phyloP scores from a whole-genome alignment of 2,329 filamentous ascomycete genomes.

The Aspergillus sp. region DNA sequence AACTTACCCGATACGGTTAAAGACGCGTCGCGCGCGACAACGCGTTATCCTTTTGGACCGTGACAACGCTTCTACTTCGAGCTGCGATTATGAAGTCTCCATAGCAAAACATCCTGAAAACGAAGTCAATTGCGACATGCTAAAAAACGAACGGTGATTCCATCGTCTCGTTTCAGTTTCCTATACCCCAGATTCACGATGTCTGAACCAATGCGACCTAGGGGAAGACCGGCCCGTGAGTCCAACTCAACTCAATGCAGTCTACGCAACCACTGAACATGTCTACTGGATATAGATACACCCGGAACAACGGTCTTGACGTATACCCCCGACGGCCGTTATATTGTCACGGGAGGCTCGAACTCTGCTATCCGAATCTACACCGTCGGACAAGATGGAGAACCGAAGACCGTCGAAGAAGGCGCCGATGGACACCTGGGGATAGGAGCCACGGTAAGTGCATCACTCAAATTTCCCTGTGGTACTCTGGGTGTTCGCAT shows the following conservation, averaged over 20 bases:
- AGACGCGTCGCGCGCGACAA: conserved; percentile 3
- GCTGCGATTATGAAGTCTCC: not conserved
- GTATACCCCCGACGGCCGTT: conserved; percentile 85
- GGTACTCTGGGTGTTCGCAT: not conserved
- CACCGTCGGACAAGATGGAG: conserved; percentile 85
- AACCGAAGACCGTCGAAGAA: conserved; percentile 89
- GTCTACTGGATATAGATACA: conserved; percentile 57
- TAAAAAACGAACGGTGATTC: conserved; percentile 4
- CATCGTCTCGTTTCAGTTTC: conserved; percentile 5
- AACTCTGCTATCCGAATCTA: conserved; percentile 95
- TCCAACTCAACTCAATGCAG: conserved; percentile 5
- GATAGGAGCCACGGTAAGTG: conserved; percentile 66
- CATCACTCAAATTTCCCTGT: not conserved
- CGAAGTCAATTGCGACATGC: conserved; percentile 1
- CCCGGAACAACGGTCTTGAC: conserved; percentile 82
- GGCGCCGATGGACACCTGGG: conserved; percentile 82
- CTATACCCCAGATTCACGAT: conserved; percentile 22
- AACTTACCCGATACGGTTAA: conserved; percentile 24
- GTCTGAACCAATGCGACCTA: conserved; percentile 38
- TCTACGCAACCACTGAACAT: not conserved
- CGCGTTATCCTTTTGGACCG: not conserved
- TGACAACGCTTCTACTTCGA: not conserved
- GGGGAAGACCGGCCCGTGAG: conserved; percentile 51
- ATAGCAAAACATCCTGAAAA: not conserved
- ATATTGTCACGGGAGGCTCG: conserved; percentile 85